These are phyloP conservation scores for Pirum gemmata DNA, from an alignment of 78 protist genomes.

Conservation along the genomic window DNA sequence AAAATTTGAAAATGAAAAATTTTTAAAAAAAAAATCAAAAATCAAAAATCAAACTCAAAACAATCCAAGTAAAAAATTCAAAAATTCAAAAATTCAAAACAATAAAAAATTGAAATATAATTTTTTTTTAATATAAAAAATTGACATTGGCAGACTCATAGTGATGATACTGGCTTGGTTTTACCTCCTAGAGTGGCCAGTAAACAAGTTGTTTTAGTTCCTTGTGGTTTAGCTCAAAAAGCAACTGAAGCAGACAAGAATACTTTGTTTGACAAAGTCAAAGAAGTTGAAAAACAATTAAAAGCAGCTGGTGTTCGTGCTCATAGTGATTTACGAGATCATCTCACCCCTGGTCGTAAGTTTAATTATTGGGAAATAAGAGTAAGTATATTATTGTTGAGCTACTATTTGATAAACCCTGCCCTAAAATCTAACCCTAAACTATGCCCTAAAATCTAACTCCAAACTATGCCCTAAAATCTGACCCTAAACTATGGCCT, in stretches of 20 bases:
- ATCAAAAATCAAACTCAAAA: no score
- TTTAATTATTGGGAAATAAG: slow-evolving; percentile 88
- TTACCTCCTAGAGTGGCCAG: slow-evolving; percentile 94
- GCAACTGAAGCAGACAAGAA: slow-evolving; percentile 52
- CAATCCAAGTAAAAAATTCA: no score
- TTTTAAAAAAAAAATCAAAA: no score
- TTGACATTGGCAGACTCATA: no score
- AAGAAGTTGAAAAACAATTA: slow-evolving; percentile 21
- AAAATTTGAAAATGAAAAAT: no score
- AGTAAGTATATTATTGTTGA: slow-evolving; percentile 54
- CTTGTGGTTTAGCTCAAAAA: slow-evolving; percentile 52
- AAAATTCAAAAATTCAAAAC: no score
- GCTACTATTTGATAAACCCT: slow-evolving; percentile 6
- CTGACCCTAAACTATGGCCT: no score
- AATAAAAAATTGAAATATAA: no score
- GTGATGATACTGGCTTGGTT: slow-evolving; percentile 93
- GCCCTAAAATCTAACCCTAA: no score
- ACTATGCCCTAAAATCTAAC: no score
- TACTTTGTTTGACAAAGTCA: background rate
- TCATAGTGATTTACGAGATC: slow-evolving; percentile 63
- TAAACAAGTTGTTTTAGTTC: slow-evolving; percentile 78
- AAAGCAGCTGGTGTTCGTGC: slow-evolving; percentile 75
- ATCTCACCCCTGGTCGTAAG: slow-evolving; percentile 82
- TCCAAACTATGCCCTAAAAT: no score
- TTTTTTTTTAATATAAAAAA: no score